Base-by-base conservation (phyloP, 1,284 basidiomycete species). In the Coniferiporia weirii region DNA sequence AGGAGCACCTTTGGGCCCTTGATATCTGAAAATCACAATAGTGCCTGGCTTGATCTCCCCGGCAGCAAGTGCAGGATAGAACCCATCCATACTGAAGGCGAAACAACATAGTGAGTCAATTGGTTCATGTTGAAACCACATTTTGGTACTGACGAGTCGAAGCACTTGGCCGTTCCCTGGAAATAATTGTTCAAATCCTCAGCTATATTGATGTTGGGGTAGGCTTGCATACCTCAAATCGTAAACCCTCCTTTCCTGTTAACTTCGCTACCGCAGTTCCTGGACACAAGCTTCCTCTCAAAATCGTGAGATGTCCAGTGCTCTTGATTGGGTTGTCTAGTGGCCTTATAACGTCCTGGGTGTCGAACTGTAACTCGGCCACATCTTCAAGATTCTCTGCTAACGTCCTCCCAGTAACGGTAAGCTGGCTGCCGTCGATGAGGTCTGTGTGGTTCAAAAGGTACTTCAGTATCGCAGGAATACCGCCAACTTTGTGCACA, bases 1-100 rank as follows among this genome's bases (percentile, higher is more conserved):
- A 19, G 95, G 95, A 34, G 89, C 95, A 58, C 95, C 95, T 74
- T 95, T 96, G 3, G 95, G 95, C 20, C 95, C 95, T 72, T 96
- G 91, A 73, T 98, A 98, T 63, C 95, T 82, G 75, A 98, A 87
- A 51, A 98, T 89, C 61, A 97, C 81, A 35, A 96, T 87, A 64
- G 81, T 91, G 0, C 94, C 94, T 35, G 87, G 77, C 68, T 87
- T 93, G 72, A 99, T 91, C 64, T 90, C 84, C 12, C 93, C 93
- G 6, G 76, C 80, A 69, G 89, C 87, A 46, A 99, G 84, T 8
- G 93, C 86, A 54, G 87, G 82, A 68, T 93, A 92, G 70, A 99
- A 94, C 60, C 81, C 83, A 27, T 88, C 84, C 66, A 95, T 83
- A 62, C 89, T 91, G 65, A 70, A 8, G 35, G 53, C 44, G 17